These are phyloP conservation scores for Dioscorea cayenensis DNA, from an alignment of 116 monocot species.

Conservation along the genomic window DNA sequence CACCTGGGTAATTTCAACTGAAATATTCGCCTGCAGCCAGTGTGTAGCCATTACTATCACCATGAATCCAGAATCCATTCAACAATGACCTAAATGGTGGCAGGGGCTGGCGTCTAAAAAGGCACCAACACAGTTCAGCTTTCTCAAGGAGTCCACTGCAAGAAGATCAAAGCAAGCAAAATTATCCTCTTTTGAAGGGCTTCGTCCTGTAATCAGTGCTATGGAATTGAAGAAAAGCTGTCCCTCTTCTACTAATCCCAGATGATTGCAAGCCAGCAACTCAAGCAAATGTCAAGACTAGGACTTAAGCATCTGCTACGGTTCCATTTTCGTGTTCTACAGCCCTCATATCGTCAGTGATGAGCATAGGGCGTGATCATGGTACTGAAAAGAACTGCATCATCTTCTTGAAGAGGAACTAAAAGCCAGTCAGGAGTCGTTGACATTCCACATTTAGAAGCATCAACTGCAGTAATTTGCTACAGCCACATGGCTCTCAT, in stretches of 20 bases:
- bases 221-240: slow-evolving; percentile 14
- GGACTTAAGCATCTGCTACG: too few species aligned
- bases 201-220: slow-evolving; percentile 9
- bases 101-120: slow-evolving; percentile 24
- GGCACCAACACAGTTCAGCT: slow-evolving; percentile 15
- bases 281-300: too few species aligned
- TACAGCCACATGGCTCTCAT: slow-evolving; percentile 11
- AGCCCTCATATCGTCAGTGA: too few species aligned
- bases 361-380: slow-evolving; percentile 34
- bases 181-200: slow-evolving; percentile 11
- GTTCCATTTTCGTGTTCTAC: too few species aligned
- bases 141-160: slow-evolving; percentile 21
- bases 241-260: slow-evolving; percentile 29
- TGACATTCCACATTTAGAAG: slow-evolving; percentile 33
- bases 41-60: slow-evolving; percentile 14
- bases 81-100: slow-evolving; percentile 22
- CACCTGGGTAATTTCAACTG: slow-evolving; percentile 13
- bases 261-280: too few species aligned
- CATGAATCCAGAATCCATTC: slow-evolving; percentile 17
- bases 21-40: slow-evolving; percentile 17
- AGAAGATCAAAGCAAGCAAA: slow-evolving; percentile 25
- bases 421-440: slow-evolving; percentile 9
- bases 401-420: slow-evolving; percentile 1
- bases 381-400: slow-evolving; percentile 27
- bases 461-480: slow-evolving; percentile 21